Conservation (phyloP, 1,284 basidiomycete species). For the Naganishia albida region DNA sequence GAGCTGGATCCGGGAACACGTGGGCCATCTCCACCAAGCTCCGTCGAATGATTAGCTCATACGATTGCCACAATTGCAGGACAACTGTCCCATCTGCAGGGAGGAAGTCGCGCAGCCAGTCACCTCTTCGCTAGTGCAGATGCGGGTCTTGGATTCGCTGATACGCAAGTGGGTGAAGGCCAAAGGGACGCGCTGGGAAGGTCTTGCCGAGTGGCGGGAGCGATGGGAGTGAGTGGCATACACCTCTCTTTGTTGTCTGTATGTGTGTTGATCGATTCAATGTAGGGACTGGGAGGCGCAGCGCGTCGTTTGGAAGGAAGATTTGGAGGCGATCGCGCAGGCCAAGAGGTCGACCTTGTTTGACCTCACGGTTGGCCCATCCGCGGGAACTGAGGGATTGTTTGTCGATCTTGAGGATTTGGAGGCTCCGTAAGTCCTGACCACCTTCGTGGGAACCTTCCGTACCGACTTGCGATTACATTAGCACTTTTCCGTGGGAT, state of each 20-base stretch:
- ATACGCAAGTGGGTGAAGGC: constrained; percentile 18
- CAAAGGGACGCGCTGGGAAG: constrained; percentile 14
- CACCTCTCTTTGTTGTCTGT: not conserved
- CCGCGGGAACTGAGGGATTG: not conserved
- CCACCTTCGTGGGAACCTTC: not conserved
- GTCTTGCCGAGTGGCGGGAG: constrained; percentile 15
- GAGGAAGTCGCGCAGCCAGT: not conserved
- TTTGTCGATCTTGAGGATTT: not conserved
- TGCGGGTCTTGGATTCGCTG: constrained; percentile 20
- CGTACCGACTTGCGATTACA: not conserved
- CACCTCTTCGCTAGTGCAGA: constrained; percentile 11
- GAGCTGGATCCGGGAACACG: constrained; percentile 11
- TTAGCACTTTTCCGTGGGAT: not conserved
- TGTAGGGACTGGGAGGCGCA: constrained; percentile 10
- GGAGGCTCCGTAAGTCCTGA: not conserved
- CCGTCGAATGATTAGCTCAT: not conserved
- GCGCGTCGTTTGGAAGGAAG: constrained; percentile 20
- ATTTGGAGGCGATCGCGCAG: constrained; percentile 4
- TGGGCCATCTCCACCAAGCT: not conserved
- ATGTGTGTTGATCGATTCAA: not conserved
- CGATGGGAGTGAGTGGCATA: constrained; percentile 15
- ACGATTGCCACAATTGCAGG: not conserved
- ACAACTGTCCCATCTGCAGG: constrained; percentile 24
- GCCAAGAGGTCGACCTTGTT: not conserved
- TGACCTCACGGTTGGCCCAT: not conserved